A percentile compares a stretch with the other conserved stretches of the same genome.
Conservation (phyloP, 176 grass and related monocot genomes). For the Carex littledalei region DNA sequence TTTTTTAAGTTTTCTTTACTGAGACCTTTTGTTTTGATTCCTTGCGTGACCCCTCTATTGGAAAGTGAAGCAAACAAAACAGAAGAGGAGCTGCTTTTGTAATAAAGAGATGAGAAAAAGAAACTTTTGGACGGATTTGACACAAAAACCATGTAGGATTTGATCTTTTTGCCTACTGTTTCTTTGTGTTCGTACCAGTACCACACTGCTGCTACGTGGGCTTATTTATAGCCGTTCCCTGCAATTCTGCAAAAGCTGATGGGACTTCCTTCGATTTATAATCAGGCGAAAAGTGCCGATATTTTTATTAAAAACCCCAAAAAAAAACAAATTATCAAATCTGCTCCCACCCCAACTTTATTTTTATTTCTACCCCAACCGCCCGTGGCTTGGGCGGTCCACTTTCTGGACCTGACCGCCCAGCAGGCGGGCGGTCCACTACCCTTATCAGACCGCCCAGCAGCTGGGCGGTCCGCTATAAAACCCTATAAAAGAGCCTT, state of each 20-base stretch:
- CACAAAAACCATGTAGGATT: neutral
- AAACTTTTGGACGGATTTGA: constrained; percentile 30
- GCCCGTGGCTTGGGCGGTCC: too few species aligned
- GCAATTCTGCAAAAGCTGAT: neutral
- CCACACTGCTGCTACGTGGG: neutral
- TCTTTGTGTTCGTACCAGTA: neutral
- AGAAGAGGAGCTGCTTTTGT: neutral
- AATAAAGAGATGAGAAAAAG: neutral
- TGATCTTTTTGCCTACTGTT: neutral
- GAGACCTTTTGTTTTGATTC: constrained; percentile 34
- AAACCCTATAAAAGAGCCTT: too few species aligned
- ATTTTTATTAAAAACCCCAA: too few species aligned
- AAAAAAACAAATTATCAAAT: too few species aligned
- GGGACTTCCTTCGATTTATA: neutral
- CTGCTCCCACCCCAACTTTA: too few species aligned
- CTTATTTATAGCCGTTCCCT: neutral
- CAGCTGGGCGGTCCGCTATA: too few species aligned
- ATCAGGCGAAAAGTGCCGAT: neutral
- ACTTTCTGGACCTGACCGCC: too few species aligned
- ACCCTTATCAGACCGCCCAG: too few species aligned
- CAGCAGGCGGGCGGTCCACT: too few species aligned
- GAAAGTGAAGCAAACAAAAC: constrained; percentile 10
- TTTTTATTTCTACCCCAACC: too few species aligned
- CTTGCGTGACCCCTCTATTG: neutral
- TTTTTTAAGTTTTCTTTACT: neutral